Conservation (phyloP, 2,329 filamentous ascomycete species). For the Nothophaeocryptopus gaeumannii region DNA sequence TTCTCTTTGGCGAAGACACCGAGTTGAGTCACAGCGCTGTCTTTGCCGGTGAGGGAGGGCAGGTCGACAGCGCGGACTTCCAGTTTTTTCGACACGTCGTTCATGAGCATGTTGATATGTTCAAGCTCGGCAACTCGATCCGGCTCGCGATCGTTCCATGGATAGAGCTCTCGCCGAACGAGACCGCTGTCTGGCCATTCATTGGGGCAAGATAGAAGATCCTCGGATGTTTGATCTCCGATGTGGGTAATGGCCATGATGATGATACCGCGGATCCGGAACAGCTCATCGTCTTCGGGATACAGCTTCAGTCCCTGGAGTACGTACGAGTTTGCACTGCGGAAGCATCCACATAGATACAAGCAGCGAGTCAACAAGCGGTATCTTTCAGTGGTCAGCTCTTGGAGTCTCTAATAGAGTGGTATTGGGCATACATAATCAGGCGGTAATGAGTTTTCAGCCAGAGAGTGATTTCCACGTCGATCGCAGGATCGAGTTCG, state of each 20-base stretch:
- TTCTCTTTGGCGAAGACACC: conserved; percentile 86
- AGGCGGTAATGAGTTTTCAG: conserved; percentile 37
- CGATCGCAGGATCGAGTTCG: conserved; percentile 24
- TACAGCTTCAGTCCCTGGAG: conserved; percentile 58
- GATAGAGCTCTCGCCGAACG: conserved; percentile 64
- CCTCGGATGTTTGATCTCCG: conserved; percentile 12
- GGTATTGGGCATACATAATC: conserved; percentile 20
- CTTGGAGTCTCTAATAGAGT: not conserved
- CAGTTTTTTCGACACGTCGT: conserved; percentile 72
- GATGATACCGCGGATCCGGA: conserved; percentile 55
- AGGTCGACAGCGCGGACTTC: conserved; percentile 73
- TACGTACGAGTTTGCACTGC: conserved; percentile 65
- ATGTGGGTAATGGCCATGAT: conserved; percentile 24
- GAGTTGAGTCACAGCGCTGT: conserved; percentile 63
- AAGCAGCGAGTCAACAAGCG: conserved; percentile 50
- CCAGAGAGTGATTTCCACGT: conserved; percentile 46
- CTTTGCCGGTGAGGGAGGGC: conserved; percentile 58
- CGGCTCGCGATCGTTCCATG: conserved; percentile 62
- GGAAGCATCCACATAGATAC: conserved; percentile 59
- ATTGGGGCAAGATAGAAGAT: conserved; percentile 7
- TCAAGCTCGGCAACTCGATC: conserved; percentile 58
- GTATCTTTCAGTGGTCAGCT: conserved; percentile 20
- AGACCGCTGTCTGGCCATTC: conserved; percentile 66
- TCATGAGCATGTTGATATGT: conserved; percentile 69
- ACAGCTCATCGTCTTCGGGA: conserved; percentile 56